Evolutionary conservation across 176 grass and related monocot genomes (phyloP).

Genomic region (Metroxylon sagu): DNA sequence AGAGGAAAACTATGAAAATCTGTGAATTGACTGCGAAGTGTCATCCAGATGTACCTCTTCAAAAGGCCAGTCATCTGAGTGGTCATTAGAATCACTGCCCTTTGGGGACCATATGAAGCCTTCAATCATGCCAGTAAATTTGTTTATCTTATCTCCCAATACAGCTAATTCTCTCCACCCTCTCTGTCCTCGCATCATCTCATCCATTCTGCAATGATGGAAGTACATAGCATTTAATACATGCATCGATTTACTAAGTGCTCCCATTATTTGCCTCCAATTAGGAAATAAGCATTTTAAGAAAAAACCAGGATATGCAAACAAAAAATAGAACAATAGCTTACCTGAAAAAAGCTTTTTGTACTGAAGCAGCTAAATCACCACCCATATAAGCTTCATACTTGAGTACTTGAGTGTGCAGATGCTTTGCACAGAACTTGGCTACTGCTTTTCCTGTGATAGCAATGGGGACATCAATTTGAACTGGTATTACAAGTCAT

Average conservation of each 20-base stretch:
- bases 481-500: too few species aligned
- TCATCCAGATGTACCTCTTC: slow-evolving; percentile 55
- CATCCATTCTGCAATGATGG: slow-evolving; percentile 74
- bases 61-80: slow-evolving; percentile 60
- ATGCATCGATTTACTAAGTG: too few species aligned
- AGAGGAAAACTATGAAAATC: not conserved
- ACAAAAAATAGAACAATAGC: too few species aligned
- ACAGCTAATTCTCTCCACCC: slow-evolving; percentile 84
- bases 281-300: too few species aligned
- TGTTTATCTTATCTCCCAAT: slow-evolving; percentile 86
- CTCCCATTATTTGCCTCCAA: too few species aligned
- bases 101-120: slow-evolving; percentile 85
- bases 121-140: slow-evolving; percentile 79
- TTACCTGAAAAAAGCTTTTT: slow-evolving; percentile 86
- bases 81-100: slow-evolving; percentile 44
- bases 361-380: slow-evolving; percentile 53
- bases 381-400: slow-evolving; percentile 56
- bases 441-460: slow-evolving; percentile 26
- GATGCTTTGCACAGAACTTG: slow-evolving; percentile 91
- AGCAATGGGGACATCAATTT: too few species aligned
- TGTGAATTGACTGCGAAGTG: not conserved
- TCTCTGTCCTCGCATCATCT: slow-evolving; percentile 98
- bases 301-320: too few species aligned
- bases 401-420: slow-evolving; percentile 71
- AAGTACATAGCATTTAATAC: not conserved